These are phyloP conservation scores for Fusarium austroafricanum DNA, from an alignment of 2,329 filamentous ascomycete genomes.

Conservation along the genomic window DNA sequence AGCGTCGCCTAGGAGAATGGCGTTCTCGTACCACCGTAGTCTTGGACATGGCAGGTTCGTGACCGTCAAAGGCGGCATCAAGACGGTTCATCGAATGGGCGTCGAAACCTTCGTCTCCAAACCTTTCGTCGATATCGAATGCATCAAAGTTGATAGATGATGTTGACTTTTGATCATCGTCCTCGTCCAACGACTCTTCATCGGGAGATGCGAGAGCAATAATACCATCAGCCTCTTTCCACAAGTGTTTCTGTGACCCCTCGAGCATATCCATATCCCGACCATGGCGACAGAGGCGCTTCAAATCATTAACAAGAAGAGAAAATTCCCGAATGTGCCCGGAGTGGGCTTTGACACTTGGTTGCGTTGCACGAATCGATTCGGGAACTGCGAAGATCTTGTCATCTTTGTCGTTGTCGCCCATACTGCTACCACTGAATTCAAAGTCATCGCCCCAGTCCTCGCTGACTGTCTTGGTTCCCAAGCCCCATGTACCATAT, in stretches of 20 bases:
- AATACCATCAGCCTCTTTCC: slow-evolving; percentile 87
- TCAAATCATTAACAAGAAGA: slow-evolving; percentile 83
- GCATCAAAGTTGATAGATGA: slow-evolving; percentile 56
- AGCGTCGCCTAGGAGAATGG: slow-evolving; percentile 64
- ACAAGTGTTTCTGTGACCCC: slow-evolving; percentile 70
- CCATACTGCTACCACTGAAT: slow-evolving; percentile 65
- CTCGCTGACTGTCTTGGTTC: slow-evolving; percentile 83
- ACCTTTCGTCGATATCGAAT: slow-evolving; percentile 57
- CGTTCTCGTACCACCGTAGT: slow-evolving; percentile 67
- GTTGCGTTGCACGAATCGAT: slow-evolving; percentile 83
- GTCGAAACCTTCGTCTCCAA: slow-evolving; percentile 62
- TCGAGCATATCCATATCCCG: slow-evolving; percentile 73
- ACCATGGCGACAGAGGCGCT: slow-evolving; percentile 78
- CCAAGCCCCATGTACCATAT: slow-evolving; percentile 84
- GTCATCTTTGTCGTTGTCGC: slow-evolving; percentile 52
- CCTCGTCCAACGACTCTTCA: slow-evolving; percentile 62
- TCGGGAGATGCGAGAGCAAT: slow-evolving; percentile 84
- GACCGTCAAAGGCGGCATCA: slow-evolving; percentile 57
- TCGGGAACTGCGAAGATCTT: slow-evolving; percentile 67
- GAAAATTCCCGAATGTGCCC: slow-evolving; percentile 86
- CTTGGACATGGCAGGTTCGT: slow-evolving; percentile 59
- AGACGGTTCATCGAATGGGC: slow-evolving; percentile 57
- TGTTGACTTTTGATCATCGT: slow-evolving; percentile 52
- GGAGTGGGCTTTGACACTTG: slow-evolving; percentile 84
- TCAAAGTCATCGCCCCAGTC: slow-evolving; percentile 94